Conservation (phyloP, 192 early-diverging fungal genomes). For the Jimgerdemannia flammicorona region DNA sequence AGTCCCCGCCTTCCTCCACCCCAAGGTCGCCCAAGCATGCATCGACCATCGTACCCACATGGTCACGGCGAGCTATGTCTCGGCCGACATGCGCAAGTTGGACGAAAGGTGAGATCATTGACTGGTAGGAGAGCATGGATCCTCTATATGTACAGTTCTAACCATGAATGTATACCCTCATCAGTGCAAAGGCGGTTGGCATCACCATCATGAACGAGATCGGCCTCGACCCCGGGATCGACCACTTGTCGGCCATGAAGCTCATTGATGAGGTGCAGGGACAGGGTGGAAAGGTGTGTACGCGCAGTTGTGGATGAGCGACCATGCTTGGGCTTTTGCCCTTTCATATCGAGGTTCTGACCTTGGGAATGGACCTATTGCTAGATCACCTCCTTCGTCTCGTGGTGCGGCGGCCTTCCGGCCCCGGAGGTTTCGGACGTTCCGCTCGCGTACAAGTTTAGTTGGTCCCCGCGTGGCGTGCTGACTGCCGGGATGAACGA, state of each 20-base stretch:
- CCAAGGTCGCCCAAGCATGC: conserved; percentile 69
- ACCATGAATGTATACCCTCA: not conserved
- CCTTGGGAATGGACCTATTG: not conserved
- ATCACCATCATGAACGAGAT: conserved; percentile 97
- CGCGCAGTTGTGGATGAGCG: no score
- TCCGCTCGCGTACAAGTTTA: conserved; percentile 94
- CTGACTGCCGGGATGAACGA: conserved; percentile 84
- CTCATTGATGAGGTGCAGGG: conserved; percentile 85
- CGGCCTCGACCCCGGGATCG: conserved; percentile 97
- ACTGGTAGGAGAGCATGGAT: not conserved
- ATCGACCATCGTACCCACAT: conserved; percentile 86
- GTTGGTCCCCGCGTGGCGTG: conserved; percentile 91
- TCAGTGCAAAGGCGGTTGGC: conserved; percentile 69
- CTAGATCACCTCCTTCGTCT: conserved; percentile 77
- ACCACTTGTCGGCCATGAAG: conserved; percentile 96
- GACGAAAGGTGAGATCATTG: conserved; percentile 51
- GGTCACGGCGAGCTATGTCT: conserved; percentile 96
- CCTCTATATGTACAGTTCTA: not conserved
- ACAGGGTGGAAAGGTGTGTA: conserved; percentile 53
- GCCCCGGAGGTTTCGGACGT: conserved; percentile 91
- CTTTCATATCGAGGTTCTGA: no score
- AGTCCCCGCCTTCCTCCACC: conserved; percentile 84
- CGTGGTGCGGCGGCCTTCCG: conserved; percentile 94
- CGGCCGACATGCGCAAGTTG: conserved; percentile 80
- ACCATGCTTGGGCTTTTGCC: no score